A percentile compares a stretch with the other conserved stretches of the same genome.
Evolutionary conservation across 208 protist species (phyloP).

Genomic region (Leishmania major): DNA sequence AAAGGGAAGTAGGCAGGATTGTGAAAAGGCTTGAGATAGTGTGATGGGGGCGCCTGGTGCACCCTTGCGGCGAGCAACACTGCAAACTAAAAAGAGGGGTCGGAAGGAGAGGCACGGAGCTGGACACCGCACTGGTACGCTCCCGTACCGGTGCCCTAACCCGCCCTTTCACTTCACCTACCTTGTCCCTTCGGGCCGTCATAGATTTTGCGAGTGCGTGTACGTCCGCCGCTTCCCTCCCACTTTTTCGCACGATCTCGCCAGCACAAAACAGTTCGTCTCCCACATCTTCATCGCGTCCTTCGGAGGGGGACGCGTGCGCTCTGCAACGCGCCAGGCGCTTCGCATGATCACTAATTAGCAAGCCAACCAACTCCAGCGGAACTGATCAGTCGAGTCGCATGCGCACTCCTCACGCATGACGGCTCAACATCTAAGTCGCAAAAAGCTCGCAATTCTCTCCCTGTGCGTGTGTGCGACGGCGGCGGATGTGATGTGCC

Average conservation of each 20-base stretch:
- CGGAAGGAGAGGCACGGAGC: background rate
- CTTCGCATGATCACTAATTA: background rate
- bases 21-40: no score
- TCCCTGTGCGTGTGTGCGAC: background rate
- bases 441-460: background rate
- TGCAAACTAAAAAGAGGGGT: background rate
- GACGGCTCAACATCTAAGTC: background rate
- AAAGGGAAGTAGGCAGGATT: background rate
- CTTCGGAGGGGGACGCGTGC: background rate
- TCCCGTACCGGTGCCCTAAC: background rate
- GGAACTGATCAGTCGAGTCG: background rate
- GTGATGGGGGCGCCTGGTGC: background rate
- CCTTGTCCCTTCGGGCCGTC: background rate
- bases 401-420: background rate
- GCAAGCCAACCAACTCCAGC: background rate
- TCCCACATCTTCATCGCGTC: background rate
- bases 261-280: background rate
- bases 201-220: background rate
- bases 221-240: no score
- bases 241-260: background rate
- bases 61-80: background rate
- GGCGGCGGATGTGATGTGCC: background rate
- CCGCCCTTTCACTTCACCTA: background rate
- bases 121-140: background rate
- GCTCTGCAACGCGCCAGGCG: background rate